These are phyloP conservation scores for Pseudognaphalium luteoalbum DNA, from an alignment of 129 eudicot species.

Conservation along the genomic window DNA sequence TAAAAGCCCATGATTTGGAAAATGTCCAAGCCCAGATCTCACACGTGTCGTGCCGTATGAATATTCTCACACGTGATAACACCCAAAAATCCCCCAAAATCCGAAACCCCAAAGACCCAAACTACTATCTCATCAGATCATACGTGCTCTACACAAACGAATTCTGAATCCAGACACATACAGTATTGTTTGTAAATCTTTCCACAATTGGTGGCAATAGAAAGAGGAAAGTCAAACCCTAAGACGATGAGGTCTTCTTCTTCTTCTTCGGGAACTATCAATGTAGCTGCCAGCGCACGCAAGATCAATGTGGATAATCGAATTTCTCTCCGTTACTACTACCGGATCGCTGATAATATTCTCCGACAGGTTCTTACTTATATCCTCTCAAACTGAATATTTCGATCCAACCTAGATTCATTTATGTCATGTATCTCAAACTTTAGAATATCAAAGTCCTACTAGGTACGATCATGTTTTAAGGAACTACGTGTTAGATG, in stretches of 20 bases:
- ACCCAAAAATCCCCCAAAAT: too few species aligned
- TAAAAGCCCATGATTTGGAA: too few species aligned
- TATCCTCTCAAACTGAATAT: not conserved
- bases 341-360: constrained; percentile 80
- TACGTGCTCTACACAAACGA: too few species aligned
- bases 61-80: too few species aligned
- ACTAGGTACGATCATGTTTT: too few species aligned
- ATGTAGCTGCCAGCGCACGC: constrained; percentile 64
- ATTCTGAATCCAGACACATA: too few species aligned
- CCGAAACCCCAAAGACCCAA: too few species aligned
- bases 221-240: constrained; percentile 20
- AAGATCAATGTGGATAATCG: constrained; percentile 79
- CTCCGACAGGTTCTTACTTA: constrained; percentile 66
- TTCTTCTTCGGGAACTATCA: constrained; percentile 38
- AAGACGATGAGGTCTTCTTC: constrained; percentile 40
- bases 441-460: too few species aligned
- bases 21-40: too few species aligned
- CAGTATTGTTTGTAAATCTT: constrained; percentile 8
- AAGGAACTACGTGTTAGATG: too few species aligned
- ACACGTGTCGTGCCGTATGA: too few species aligned
- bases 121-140: too few species aligned
- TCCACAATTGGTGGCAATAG: constrained; percentile 17
- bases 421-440: not conserved
- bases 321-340: constrained; percentile 64
- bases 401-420: not conserved